A percentile compares a stretch with the other conserved stretches of the same genome.
Conservation (phyloP, 2,329 filamentous ascomycete species). For the Eutypa lata region DNA sequence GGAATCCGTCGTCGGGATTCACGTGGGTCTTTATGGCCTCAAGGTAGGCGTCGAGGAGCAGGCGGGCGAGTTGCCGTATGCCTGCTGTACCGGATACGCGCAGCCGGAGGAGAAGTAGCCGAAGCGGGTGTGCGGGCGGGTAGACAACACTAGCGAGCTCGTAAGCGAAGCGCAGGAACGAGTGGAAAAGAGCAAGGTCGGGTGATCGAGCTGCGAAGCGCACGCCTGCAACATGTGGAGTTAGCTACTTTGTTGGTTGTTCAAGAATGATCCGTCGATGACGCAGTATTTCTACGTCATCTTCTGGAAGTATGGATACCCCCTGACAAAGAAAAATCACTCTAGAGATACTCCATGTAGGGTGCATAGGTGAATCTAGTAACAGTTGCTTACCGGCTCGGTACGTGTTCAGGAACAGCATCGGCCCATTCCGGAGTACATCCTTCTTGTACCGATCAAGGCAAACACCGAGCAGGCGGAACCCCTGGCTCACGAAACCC, state of each 20-base stretch:
- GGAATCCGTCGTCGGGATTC: not conserved
- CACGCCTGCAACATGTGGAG: not conserved
- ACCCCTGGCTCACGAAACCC: conserved; percentile 12
- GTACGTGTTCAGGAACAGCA: conserved; percentile 15
- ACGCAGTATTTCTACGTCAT: no score
- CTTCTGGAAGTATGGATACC: no score
- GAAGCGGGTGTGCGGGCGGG: not conserved
- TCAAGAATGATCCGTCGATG: no score
- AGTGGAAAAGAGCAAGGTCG: not conserved
- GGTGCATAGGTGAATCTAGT: conserved; percentile 5
- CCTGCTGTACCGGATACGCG: not conserved
- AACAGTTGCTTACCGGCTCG: conserved; percentile 4
- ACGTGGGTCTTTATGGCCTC: not conserved
- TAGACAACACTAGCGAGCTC: not conserved
- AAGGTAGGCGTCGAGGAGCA: not conserved
- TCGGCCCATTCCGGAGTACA: conserved; percentile 13
- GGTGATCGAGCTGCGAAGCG: not conserved
- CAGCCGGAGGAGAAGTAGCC: not conserved
- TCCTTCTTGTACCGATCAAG: conserved; percentile 12
- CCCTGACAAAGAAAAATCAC: no score
- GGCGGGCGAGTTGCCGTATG: not conserved
- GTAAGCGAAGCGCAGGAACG: not conserved
- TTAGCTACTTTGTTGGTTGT: no score
- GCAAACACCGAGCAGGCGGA: conserved; percentile 12
- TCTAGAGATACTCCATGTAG: no score